Evolutionary conservation across 2,329 filamentous ascomycete genomes (phyloP).

Genomic region (Paramyrothecium roridum): DNA sequence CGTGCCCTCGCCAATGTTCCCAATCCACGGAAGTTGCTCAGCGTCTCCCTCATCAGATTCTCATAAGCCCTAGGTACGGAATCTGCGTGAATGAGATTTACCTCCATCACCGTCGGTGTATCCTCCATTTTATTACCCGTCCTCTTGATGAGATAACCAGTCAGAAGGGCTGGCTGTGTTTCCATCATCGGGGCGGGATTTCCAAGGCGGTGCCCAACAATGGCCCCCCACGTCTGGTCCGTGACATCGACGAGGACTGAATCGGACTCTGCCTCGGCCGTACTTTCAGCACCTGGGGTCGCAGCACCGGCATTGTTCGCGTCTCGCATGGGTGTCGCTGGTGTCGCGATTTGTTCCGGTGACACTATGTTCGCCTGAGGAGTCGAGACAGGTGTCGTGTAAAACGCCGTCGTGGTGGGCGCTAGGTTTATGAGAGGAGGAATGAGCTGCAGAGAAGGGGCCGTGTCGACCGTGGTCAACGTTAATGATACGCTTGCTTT

Average conservation of each 20-base stretch:
- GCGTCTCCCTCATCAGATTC: slow-evolving; percentile 64
- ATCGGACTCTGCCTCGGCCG: slow-evolving; percentile 46
- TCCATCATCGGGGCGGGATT: slow-evolving; percentile 55
- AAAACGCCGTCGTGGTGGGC: slow-evolving; percentile 40
- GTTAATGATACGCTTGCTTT: slow-evolving; percentile 52
- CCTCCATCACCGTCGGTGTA: slow-evolving; percentile 58
- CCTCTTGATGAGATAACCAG: slow-evolving; percentile 65
- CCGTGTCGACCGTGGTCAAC: slow-evolving; percentile 62
- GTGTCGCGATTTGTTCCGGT: slow-evolving; percentile 55
- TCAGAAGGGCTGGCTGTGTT: slow-evolving; percentile 55
- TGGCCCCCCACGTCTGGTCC: slow-evolving; percentile 73
- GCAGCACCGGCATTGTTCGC: slow-evolving; percentile 32
- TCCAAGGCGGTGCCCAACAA: slow-evolving; percentile 64
- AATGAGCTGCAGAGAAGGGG: slow-evolving; percentile 60
- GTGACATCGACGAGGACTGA: slow-evolving; percentile 68
- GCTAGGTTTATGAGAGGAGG: slow-evolving; percentile 51
- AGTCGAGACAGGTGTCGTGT: slow-evolving; percentile 66
- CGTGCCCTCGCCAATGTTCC: slow-evolving; percentile 66
- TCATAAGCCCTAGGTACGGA: slow-evolving; percentile 54
- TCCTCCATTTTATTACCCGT: slow-evolving; percentile 55
- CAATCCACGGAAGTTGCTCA: slow-evolving; percentile 66
- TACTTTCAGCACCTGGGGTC: slow-evolving; percentile 40
- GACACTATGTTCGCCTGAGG: slow-evolving; percentile 59
- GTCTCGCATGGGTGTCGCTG: slow-evolving; percentile 44
- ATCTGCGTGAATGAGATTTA: slow-evolving; percentile 60